Evolutionary conservation across 768 basidiomycete species (phyloP).

Genomic region (Mycena capillaripes): DNA sequence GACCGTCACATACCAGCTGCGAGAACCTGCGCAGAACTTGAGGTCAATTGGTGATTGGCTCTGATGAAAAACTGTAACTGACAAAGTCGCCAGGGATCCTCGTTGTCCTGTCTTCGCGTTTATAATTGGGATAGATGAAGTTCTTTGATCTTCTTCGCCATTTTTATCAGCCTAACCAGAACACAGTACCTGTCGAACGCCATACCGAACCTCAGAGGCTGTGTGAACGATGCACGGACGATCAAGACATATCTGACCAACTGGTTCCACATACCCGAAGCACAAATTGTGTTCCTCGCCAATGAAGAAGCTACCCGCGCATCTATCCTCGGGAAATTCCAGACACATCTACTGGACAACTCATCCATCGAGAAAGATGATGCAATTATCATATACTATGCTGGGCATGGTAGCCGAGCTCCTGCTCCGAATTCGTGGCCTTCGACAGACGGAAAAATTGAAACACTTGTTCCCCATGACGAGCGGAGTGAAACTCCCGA

Average conservation of each 20-base stretch:
- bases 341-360: slow-evolving; percentile 19
- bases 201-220: slow-evolving; percentile 30
- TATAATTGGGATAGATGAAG: slow-evolving; percentile 30
- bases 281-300: slow-evolving; percentile 21
- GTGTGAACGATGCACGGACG: slow-evolving; percentile 29
- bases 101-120: slow-evolving; percentile 27
- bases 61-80: background rate
- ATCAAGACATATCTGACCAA: slow-evolving; percentile 17
- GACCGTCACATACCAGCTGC: slow-evolving; percentile 23
- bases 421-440: slow-evolving; percentile 21
- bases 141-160: background rate
- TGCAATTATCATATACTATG: slow-evolving; percentile 28
- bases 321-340: slow-evolving; percentile 19
- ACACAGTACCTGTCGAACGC: slow-evolving; percentile 21
- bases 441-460: slow-evolving; percentile 17
- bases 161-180: background rate
- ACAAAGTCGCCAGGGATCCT: background rate
- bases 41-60: background rate
- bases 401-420: slow-evolving; percentile 30
- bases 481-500: background rate
- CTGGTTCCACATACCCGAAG: slow-evolving; percentile 29
- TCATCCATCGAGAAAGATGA: slow-evolving; percentile 22
- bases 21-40: background rate
- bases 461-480: slow-evolving; percentile 30
- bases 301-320: slow-evolving; percentile 22